These are phyloP conservation scores for Annona squamosa DNA, from an alignment of 164 flowering plant species.

Conservation along the genomic window DNA sequence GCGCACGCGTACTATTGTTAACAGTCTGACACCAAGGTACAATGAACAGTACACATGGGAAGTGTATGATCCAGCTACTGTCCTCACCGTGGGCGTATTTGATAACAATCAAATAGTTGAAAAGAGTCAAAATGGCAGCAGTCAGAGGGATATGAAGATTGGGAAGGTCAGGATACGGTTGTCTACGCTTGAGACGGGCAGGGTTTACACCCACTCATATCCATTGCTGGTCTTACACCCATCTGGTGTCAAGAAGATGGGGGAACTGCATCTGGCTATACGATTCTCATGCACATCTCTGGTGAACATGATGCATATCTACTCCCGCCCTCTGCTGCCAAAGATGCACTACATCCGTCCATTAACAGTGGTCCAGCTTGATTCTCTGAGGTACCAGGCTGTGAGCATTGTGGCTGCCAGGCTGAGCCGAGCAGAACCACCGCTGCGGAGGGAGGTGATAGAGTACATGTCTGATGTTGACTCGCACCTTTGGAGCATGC, in stretches of 20 bases:
- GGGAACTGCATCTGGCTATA: slow-evolving; percentile 85
- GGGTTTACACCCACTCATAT: slow-evolving; percentile 87
- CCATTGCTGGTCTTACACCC: slow-evolving; percentile 82
- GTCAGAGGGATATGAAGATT: slow-evolving; percentile 48
- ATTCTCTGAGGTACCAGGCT: slow-evolving; percentile 80
- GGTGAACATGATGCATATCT: slow-evolving; percentile 68
- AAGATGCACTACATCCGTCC: slow-evolving; percentile 87
- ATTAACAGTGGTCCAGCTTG: slow-evolving; percentile 57
- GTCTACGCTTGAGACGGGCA: slow-evolving; percentile 82
- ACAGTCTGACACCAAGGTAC: slow-evolving; percentile 56
- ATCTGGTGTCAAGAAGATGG: slow-evolving; percentile 86
- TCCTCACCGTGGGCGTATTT: slow-evolving; percentile 72
- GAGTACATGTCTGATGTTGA: slow-evolving; percentile 94
- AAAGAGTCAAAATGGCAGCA: slow-evolving; percentile 37
- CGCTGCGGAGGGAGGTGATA: slow-evolving; percentile 83
- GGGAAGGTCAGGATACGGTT: slow-evolving; percentile 84
- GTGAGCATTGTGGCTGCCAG: slow-evolving; percentile 71
- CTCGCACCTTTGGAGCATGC: slow-evolving; percentile 91
- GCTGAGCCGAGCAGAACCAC: slow-evolving; percentile 87
- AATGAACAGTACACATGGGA: slow-evolving; percentile 96
- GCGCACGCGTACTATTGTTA: slow-evolving; percentile 65
- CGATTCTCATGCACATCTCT: slow-evolving; percentile 78
- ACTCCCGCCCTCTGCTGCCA: slow-evolving; percentile 71
- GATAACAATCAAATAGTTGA: slow-evolving; percentile 77
- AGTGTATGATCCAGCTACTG: slow-evolving; percentile 81